Base-by-base conservation (phyloP, 2,329 filamentous ascomycete species). In the Claviceps monticola region DNA sequence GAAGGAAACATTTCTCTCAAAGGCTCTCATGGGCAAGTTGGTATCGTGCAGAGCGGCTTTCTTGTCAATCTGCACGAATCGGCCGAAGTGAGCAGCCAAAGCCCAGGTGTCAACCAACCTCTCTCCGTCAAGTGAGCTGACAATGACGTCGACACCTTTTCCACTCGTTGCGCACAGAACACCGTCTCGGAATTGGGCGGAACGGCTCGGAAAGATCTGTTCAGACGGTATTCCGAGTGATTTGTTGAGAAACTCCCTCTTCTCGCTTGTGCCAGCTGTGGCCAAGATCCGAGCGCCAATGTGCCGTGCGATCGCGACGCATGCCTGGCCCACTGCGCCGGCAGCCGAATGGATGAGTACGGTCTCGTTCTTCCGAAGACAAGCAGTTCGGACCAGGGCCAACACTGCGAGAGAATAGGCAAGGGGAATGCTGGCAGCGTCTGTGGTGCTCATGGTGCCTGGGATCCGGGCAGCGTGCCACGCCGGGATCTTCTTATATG, bases 1-100 rank as follows among this genome's bases (percentile, higher is more conserved):
- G 51, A 74, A 74, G 1, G 64, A 68, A n/a, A 69, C 63, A 46
- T 62, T 64, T 42, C 57, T 59, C 13, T 63, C 61, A 48, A 73
- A 71, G 1, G 62, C 61, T 2, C 55, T 53, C 68, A 72, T 72
- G 34, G 55, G 52, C 45, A 63, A 51, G 21, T 50, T 50, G 1
- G 62, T 66, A 26, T 70, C 66, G 21, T 63, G 60, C 2, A 59
- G 49, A 21, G 69, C 61, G 47, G 69, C 67, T 11, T 61, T 61
- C 51, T 65, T 65, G 13, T 68, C 67, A 51, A 72, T 66, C 52
- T 69, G 65, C 0, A 69, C 39, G 38, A 69, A 66, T 1, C 56
- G 53, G 0, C 67, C 66, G 41, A 61, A 62, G 0, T 53, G 55
- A 5, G 64, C 60, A 8, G 67, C 50, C 50, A 61, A 63, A 5